phyloP scores from a whole-genome alignment of 1,284 basidiomycete genomes.

The Singerocomus inundabilis region DNA sequence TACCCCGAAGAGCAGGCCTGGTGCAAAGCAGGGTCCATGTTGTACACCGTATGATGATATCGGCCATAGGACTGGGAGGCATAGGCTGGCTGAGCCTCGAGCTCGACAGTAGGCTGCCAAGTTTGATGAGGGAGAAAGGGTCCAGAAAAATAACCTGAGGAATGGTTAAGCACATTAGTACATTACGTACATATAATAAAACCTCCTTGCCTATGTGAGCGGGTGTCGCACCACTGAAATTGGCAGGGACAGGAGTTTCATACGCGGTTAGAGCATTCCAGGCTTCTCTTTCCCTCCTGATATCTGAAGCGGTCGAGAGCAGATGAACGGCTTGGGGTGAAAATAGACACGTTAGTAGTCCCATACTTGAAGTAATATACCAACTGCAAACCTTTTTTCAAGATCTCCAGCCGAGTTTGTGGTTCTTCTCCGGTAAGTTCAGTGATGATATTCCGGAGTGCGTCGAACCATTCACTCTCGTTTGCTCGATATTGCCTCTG shows the following conservation, averaged over 20 bases:
- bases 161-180: not conserved
- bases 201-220: conserved; percentile 2
- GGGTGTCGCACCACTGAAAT: not conserved
- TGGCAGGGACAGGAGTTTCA: not conserved
- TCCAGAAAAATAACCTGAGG: conserved; percentile 5
- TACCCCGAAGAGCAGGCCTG: not conserved
- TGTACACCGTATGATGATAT: not conserved
- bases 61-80: conserved; percentile 1
- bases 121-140: not conserved
- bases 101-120: not conserved
- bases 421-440: conserved; percentile 16
- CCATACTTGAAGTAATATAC: not conserved
- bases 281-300: not conserved
- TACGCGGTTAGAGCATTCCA: not conserved
- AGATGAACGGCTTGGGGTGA: conserved; percentile 12
- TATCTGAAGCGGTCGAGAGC: not conserved
- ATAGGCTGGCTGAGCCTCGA: too few species aligned
- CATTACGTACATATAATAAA: not conserved
- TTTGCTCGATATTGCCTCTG: conserved; percentile 26
- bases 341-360: conserved; percentile 2
- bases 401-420: conserved; percentile 21
- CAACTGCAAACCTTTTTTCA: conserved; percentile 21
- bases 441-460: conserved; percentile 13
- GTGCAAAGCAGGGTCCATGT: not conserved
- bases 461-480: conserved; percentile 18